Base-by-base conservation (phyloP, 352 stramenopile genomes). In the Albugo laibachii region DNA sequence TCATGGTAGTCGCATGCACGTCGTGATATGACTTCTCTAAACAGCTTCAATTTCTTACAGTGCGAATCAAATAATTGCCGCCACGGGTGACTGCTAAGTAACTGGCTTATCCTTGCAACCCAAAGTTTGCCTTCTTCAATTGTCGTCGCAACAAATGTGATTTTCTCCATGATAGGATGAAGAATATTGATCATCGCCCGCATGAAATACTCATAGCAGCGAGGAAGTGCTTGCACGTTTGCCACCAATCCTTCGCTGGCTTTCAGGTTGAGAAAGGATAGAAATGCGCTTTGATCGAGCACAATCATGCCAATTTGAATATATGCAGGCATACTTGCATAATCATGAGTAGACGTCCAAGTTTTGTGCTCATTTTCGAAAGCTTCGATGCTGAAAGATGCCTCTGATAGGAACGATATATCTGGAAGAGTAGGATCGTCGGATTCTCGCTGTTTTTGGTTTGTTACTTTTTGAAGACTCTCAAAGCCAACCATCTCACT, bases 71-170 rank as follows among this genome's bases (percentile, higher is more conserved):
- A 64, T 6, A 47, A 48, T 52, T 66, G 59, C 4, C 72, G 72
- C 41, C 70, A 70, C n/a, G 44, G 38, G 19, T 78, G 65, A 0
- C 54, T 66, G 0, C 59, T 56, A 49, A 82, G 60, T 66, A 82
- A 78, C 5, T 73, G 63, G 10, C 52, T 65, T 19, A 80, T 54
- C 35, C 74, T 59, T 1, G 54, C 45, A 11, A 84, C 39, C 72
- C 72, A 84, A 10, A 45, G 16, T 27, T 56, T 62, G 5, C 65
- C 67, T 41, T 74, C 70, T 19, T 49, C 36, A 5, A 84, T 57
- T 11, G 47, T 80, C 0, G 55, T 77, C 0, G 72, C 69, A 15
- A 84, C 79, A 16, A 63, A 74, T 10, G 66, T 82, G 11, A 82
- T 58, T 12, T 58, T 57, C 5, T 82, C 67, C n/a, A 81, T 68